phyloP scores from a whole-genome alignment of 441 rosid genomes.

The Hura crepitans region DNA sequence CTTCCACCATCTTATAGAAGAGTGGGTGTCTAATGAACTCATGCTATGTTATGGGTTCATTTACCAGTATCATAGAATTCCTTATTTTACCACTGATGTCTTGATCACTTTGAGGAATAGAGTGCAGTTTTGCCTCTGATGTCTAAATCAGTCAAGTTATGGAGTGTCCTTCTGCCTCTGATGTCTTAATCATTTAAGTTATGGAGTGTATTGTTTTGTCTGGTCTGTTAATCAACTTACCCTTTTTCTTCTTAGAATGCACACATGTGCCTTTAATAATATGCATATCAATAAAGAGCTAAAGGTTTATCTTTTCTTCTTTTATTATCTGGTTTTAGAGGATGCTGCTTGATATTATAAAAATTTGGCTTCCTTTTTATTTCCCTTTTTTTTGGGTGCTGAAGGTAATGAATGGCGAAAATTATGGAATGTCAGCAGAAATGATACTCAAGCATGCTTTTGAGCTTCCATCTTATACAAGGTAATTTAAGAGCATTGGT shows the following conservation, averaged over 20 bases:
- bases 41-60: background rate
- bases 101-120: background rate
- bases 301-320: background rate
- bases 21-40: background rate
- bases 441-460: conserved; percentile 49
- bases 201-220: too few species aligned
- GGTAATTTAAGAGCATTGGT: conserved; percentile 38
- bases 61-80: background rate
- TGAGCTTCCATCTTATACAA: conserved; percentile 51
- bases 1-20: background rate
- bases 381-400: conserved; percentile 1
- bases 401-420: conserved; percentile 42
- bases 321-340: background rate
- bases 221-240: conserved; percentile 2
- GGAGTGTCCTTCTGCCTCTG: conserved; percentile 4
- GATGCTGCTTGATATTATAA: conserved; percentile 8
- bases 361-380: conserved; percentile 15
- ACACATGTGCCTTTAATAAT: background rate
- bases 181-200: background rate
- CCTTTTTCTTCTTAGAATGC: conserved; percentile 3
- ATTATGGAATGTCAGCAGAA: conserved; percentile 42
- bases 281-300: background rate
- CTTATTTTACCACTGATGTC: background rate
- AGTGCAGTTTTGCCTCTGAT: conserved; percentile 6
- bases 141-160: background rate